phyloP scores from a whole-genome alignment of 2,329 filamentous ascomycete species.

The Colletotrichum sp. region DNA sequence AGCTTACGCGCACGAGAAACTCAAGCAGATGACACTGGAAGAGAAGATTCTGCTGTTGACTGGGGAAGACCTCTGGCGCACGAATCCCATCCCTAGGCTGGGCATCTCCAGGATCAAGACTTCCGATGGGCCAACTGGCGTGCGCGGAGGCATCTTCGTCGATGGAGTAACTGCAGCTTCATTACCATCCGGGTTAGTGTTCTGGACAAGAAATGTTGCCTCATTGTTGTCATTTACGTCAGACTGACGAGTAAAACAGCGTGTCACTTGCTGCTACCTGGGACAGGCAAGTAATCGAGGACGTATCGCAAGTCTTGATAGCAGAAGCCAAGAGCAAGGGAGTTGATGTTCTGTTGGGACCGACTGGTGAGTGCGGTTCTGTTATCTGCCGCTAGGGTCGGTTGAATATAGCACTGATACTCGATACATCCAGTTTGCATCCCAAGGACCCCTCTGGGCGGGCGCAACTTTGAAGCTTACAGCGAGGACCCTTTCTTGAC shows the following conservation, averaged over 20 bases:
- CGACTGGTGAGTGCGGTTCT: not conserved
- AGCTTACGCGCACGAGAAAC: not conserved
- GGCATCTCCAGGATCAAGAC: not conserved
- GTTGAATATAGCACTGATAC: not conserved
- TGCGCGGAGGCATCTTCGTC: not conserved
- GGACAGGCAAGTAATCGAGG: not conserved
- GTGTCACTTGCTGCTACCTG: not conserved
- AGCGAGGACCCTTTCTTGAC: slow-evolving; percentile 77
- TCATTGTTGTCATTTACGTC: rapidly evolving
- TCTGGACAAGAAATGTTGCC: not conserved
- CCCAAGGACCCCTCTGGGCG: slow-evolving; percentile 61
- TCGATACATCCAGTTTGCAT: not conserved
- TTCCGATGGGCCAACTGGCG: not conserved
- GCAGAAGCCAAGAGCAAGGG: not conserved
- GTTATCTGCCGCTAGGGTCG: too few species aligned
- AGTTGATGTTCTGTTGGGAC: not conserved
- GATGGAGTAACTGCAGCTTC: not conserved
- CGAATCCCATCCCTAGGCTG: not conserved
- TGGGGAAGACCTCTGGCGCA: not conserved
- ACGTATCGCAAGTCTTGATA: not conserved
- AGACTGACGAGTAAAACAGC: not conserved
- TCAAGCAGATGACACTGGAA: not conserved
- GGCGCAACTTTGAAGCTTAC: slow-evolving; percentile 85
- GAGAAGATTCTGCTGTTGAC: not conserved
- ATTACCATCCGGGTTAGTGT: not conserved